Evolutionary conservation across 106 monocot species (phyloP), one percentile per base, ranked within the genome.

Genomic region (Dioscorea zingiberensis): DNA sequence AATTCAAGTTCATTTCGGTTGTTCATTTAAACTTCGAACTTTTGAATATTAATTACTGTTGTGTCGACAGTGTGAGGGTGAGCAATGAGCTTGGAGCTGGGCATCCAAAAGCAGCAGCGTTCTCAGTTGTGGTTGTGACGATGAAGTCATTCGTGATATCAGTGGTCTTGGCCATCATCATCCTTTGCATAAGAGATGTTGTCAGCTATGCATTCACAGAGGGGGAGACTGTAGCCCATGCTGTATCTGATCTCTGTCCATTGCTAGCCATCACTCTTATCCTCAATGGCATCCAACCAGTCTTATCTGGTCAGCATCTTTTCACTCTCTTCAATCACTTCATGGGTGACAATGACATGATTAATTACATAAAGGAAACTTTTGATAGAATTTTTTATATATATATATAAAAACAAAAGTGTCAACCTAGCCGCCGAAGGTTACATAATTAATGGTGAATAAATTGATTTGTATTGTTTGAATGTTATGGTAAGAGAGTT

Each of bases 11-110:
- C n/a, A 18, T 13, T 3, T 13, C 17, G 4, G 17, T 3, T 54
- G 53, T 3, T 3, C 17, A 11, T 3, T 54, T 11, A 3, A n/a
- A n/a, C n/a, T n/a, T n/a, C n/a, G n/a, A n/a, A n/a, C n/a, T n/a
- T n/a, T n/a, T n/a, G n/a, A n/a, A n/a, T n/a, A n/a, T n/a, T n/a
- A n/a, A n/a, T n/a, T n/a, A n/a, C n/a, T n/a, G n/a, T n/a, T n/a
- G n/a, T n/a, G n/a, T n/a, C n/a, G n/a, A n/a, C n/a, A 94, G 94
- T 55, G 90, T 94, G 25, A 75, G 94, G 32, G 90, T 90, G 44
- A 90, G 94, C 78, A 94, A 94, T 19, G 90, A 94, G 74, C 75
- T 94, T 15, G 94, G 94, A 3, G 94, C 84, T 0, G 84, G 90
- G 2, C 72, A 94, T 70, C 94, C 94, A 0, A 87, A 87, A 21